Evolutionary conservation across 441 rosid species (phyloP).

Genomic region (Mallotus repandus): DNA sequence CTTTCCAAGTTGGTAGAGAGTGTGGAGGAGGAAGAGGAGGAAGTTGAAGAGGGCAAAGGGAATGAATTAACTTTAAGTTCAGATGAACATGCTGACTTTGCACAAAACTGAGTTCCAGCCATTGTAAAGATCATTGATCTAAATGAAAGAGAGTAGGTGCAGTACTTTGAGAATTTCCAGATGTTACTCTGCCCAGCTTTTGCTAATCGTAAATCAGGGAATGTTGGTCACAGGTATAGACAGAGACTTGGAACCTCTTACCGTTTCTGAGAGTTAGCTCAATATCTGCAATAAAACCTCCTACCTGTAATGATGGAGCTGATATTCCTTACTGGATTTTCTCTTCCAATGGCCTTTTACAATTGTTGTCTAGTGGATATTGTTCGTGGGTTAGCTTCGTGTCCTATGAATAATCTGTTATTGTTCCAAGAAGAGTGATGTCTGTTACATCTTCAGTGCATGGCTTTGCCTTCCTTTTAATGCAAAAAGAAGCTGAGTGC

Average conservation of each 20-base stretch:
- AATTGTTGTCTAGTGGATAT: too few relatives aligned
- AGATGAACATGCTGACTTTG: conserved; percentile 12
- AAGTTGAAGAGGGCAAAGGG: conserved; percentile 42
- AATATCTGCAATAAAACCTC: too few relatives aligned
- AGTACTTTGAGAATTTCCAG: conserved; percentile 60
- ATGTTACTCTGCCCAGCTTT: conserved; percentile 62
- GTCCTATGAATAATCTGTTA: too few relatives aligned
- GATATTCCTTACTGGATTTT: too few relatives aligned
- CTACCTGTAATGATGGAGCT: too few relatives aligned
- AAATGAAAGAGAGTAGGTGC: conserved; percentile 67
- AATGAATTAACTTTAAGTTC: conserved; percentile 23
- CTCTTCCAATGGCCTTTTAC: too few relatives aligned
- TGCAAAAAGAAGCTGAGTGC: too few relatives aligned
- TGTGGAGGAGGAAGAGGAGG: conserved; percentile 49
- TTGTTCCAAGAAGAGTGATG: too few relatives aligned
- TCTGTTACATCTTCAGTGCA: too few relatives aligned
- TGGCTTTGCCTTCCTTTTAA: too few relatives aligned
- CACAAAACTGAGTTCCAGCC: conserved; percentile 29
- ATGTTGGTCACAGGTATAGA: conserved; percentile 58
- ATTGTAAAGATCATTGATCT: conserved; percentile 67
- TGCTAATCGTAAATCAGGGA: conserved; percentile 47
- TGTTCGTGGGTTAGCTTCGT: too few relatives aligned
- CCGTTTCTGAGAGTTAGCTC: conserved; percentile 54
- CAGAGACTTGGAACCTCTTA: conserved; percentile 93
- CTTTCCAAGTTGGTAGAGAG: conserved; percentile 72